These are phyloP conservation scores for Bolboschoenus planiculmis DNA, from an alignment of 176 grass and related monocot species.

Conservation along the genomic window DNA sequence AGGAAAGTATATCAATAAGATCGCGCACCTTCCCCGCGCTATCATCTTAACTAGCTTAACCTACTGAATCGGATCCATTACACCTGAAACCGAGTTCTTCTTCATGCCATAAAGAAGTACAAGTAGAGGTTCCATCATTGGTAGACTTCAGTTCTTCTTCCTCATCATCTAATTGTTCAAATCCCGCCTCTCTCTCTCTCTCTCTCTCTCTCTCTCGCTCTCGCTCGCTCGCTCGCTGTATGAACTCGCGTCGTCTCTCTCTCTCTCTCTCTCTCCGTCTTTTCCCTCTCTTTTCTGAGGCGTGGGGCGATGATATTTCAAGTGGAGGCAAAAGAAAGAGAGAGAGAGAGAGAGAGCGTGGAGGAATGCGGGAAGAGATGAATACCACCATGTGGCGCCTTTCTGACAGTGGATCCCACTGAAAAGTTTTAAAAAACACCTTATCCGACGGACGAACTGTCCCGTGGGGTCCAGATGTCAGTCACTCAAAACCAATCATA, in stretches of 20 bases:
- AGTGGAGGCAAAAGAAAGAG: neutral
- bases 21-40: neutral
- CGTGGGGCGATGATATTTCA: neutral
- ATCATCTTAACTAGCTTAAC: neutral
- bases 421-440: neutral
- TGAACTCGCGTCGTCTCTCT: neutral
- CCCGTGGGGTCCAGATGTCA: neutral
- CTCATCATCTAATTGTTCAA: neutral
- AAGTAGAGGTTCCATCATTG: neutral
- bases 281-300: neutral
- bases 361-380: neutral
- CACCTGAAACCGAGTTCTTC: neutral
- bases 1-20: neutral
- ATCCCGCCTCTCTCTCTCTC: neutral
- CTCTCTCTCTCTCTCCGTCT: neutral
- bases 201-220: too few species aligned
- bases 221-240: neutral
- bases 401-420: neutral
- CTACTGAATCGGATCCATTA: neutral
- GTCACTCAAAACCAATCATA: neutral
- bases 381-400: neutral
- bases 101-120: neutral
- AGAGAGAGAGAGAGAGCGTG: too few species aligned
- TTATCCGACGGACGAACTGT: too few species aligned
- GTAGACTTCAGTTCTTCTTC: neutral